Evolutionary conservation across 2,329 filamentous ascomycete species (phyloP).

Genomic region (Xylariaceae sp.): DNA sequence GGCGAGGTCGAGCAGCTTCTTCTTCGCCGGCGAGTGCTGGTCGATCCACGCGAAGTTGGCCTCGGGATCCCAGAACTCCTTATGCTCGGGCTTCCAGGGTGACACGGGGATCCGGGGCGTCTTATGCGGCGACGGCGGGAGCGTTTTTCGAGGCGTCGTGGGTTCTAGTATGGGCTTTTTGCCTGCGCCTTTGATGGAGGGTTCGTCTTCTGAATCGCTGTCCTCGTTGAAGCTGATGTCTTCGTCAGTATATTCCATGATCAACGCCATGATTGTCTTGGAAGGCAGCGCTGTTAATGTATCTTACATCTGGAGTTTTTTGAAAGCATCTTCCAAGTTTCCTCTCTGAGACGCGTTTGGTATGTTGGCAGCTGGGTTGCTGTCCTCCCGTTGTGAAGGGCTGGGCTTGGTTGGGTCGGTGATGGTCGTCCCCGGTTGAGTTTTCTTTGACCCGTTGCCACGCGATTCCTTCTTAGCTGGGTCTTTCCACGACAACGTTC

Average conservation of each 20-base stretch:
- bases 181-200: conserved; percentile 5
- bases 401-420: conserved; percentile 15
- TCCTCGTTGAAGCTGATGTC: conserved; percentile 34
- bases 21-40: conserved; percentile 36
- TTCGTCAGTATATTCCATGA: conserved; percentile 7
- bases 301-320: conserved; percentile 38
- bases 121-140: conserved; percentile 32
- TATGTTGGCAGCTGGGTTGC: conserved; percentile 12
- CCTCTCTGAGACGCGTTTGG: conserved; percentile 17
- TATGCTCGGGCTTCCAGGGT: conserved; percentile 37
- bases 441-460: conserved; percentile 6
- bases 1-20: conserved; percentile 17
- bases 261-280: neutral
- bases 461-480: conserved; percentile 16
- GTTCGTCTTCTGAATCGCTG: conserved; percentile 26
- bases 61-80: conserved; percentile 40
- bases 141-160: conserved; percentile 32
- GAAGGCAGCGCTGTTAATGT: neutral
- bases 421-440: conserved; percentile 2
- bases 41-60: conserved; percentile 40
- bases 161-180: conserved; percentile 25
- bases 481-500: conserved; percentile 23
- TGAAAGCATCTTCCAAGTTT: conserved; percentile 34
- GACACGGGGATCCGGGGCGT: conserved; percentile 32
- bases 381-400: conserved; percentile 10